Evolutionary conservation across 2,329 filamentous ascomycete genomes (phyloP).

Genomic region (Trichoderma sp.): DNA sequence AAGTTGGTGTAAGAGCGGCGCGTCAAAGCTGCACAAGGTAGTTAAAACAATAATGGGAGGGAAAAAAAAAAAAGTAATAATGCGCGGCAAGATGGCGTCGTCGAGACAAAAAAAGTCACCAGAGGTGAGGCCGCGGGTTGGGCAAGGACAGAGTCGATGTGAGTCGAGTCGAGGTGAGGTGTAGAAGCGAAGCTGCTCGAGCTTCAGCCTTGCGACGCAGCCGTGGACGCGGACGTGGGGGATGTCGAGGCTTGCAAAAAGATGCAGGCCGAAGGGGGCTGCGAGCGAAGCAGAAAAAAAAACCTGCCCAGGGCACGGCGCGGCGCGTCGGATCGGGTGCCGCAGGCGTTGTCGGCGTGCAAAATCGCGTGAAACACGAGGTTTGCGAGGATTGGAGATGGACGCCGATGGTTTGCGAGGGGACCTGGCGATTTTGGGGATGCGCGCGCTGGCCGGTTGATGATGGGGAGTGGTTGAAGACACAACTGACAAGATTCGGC

Average conservation of each 20-base stretch:
- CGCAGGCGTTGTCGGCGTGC: slow-evolving; percentile 50
- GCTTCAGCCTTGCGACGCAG: slow-evolving; percentile 28
- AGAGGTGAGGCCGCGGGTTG: slow-evolving; percentile 38
- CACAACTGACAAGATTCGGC: slow-evolving; percentile 56
- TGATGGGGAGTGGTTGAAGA: slow-evolving; percentile 58
- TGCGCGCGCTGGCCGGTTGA: slow-evolving; percentile 60
- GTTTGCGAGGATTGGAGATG: slow-evolving; percentile 59
- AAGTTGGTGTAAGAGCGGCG: slow-evolving; percentile 30
- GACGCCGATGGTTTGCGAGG: slow-evolving; percentile 62
- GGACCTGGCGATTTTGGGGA: slow-evolving; percentile 64
- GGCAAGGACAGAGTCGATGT: slow-evolving; percentile 27
- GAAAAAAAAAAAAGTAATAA: slow-evolving; percentile 19
- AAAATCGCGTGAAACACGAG: slow-evolving; percentile 59
- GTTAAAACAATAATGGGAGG: background rate
- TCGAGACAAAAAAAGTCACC: slow-evolving; percentile 33
- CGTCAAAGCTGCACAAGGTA: slow-evolving; percentile 34
- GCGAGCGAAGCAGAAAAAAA: slow-evolving; percentile 38
- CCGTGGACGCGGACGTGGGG: slow-evolving; percentile 31
- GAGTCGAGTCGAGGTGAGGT: slow-evolving; percentile 4
- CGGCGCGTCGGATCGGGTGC: slow-evolving; percentile 48
- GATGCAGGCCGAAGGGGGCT: slow-evolving; percentile 25
- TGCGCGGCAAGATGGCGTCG: slow-evolving; percentile 29
- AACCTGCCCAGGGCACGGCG: slow-evolving; percentile 49
- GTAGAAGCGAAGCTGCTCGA: background rate
- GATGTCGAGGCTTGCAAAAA: slow-evolving; percentile 26